Base-by-base conservation (phyloP, 2,329 filamentous ascomycete genomes). In the Ceratocystiopsis minuta region DNA sequence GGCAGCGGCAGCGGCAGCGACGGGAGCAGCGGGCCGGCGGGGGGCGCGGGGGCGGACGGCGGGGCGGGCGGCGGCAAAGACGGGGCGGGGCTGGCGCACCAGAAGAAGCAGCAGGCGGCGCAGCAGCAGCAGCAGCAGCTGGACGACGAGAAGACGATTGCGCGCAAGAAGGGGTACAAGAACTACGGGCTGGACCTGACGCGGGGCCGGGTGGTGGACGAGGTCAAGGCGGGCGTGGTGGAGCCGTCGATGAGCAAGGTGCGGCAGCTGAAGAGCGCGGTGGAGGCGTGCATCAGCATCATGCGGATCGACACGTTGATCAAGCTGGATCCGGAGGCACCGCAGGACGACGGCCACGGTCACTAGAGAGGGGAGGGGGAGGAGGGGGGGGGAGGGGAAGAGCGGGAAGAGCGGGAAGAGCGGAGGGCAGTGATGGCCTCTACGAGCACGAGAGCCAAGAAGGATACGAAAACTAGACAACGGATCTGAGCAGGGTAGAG, bases 291-390 rank as follows among this genome's bases (percentile, higher is more conserved):
- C 62, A 93, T 98, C 62, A 83, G 86, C 57, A 96, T 98, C 60
- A 96, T 98, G 90, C 76, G 90, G 55, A 98, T 98, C 58, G 90
- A 98, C 67, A 96, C 90, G 50, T 70, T 98, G 63, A 96, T 98
- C 65, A 93, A 93, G 69, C 67, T 98, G 61, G 90, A 98, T 68
- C 87, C 87, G 16, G 86, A 95, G 67, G 73, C 79, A 67, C 68
- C 65, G 35, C 72, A 77, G 55, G 81, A 93, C 63, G 83, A 90
- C 55, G 86, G 84, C 44, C 84, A 92, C 63, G 85, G 80, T 42
- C 85, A 93, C 65, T 90, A 72, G 56, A 44, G 11, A 24, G 4
- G 17, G 32, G 20, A 20, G 9, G 24, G 9, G 24, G 24, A 9
- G 24, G 24, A 10, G 2, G 24, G 7, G 7, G 7, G 11, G 24